These are phyloP conservation scores for Thymus quinquecostatus DNA, from an alignment of 257 asterid species.

Conservation along the genomic window DNA sequence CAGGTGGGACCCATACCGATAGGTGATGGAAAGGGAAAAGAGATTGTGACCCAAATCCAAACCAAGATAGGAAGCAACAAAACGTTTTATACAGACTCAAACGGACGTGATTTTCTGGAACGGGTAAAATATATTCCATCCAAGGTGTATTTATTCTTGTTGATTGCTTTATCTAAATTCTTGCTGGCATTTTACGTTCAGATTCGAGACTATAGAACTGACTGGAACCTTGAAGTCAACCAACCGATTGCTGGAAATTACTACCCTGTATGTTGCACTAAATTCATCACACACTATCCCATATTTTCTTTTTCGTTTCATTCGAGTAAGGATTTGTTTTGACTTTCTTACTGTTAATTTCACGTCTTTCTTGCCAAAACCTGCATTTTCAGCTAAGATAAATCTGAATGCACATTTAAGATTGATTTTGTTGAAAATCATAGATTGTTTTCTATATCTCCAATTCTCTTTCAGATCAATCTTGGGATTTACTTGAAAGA, in stretches of 20 bases:
- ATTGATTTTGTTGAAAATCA: not conserved
- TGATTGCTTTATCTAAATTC: slow-evolving; percentile 13
- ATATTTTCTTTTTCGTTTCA: not conserved
- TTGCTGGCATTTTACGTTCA: slow-evolving; percentile 28
- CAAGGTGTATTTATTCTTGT: not conserved
- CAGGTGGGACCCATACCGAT: slow-evolving; percentile 97
- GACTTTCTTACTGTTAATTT: too few relatives aligned
- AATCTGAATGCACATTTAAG: not conserved
- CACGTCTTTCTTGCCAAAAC: not conserved
- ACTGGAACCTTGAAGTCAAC: slow-evolving; percentile 77
- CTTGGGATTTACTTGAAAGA: slow-evolving; percentile 91
- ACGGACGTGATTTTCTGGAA: slow-evolving; percentile 91
- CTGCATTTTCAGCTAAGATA: not conserved
- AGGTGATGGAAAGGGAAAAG: slow-evolving; percentile 84
- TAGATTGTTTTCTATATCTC: not conserved
- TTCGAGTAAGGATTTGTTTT: not conserved
- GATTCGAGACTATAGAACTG: slow-evolving; percentile 75
- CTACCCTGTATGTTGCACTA: slow-evolving; percentile 63
- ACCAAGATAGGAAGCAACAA: slow-evolving; percentile 65
- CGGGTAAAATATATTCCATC: slow-evolving; percentile 49
- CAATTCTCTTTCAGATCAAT: slow-evolving; percentile 62
- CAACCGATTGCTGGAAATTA: slow-evolving; percentile 87
- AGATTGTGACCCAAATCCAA: slow-evolving; percentile 72
- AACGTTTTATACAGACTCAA: slow-evolving; percentile 87
- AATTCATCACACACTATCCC: not conserved